Percentiles rank a stretch among this genome's conserved stretches.
Conservation (phyloP, 2,329 filamentous ascomycete genomes). For the Blastomyces silverae region DNA sequence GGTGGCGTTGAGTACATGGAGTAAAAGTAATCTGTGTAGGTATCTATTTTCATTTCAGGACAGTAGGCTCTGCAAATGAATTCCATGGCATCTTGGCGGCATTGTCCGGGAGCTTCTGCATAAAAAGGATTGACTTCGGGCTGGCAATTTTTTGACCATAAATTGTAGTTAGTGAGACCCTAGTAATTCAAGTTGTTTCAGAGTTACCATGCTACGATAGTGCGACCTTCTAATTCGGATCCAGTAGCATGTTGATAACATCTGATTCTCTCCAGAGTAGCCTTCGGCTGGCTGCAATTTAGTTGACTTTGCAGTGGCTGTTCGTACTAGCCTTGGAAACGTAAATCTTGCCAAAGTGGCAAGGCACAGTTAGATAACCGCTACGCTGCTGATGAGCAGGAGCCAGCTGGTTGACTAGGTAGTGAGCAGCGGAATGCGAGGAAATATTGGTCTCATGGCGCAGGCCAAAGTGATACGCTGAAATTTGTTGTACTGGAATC, state of each 20-base stretch:
- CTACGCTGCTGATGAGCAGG: background rate
- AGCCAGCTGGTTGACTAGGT: background rate
- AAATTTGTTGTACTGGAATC: background rate
- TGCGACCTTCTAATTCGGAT: background rate
- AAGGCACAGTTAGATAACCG: background rate
- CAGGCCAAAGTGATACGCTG: background rate
- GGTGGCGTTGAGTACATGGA: background rate
- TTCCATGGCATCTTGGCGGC: no score
- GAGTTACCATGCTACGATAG: no score
- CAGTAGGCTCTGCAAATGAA: no score
- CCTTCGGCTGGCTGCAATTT: background rate
- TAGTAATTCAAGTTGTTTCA: no score
- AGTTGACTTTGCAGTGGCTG: background rate
- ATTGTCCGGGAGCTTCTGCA: no score
- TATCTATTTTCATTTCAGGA: no score
- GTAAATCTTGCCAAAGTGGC: background rate
- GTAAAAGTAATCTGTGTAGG: background rate
- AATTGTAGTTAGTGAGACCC: no score
- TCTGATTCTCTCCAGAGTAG: background rate
- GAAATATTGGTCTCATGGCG: background rate
- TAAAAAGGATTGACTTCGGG: no score
- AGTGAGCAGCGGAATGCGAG: background rate
- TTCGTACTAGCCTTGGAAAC: background rate
- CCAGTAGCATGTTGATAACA: background rate
- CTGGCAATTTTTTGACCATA: no score